These are phyloP conservation scores for Lanmaoa rubissima DNA, from an alignment of 768 basidiomycete genomes.

Conservation along the genomic window DNA sequence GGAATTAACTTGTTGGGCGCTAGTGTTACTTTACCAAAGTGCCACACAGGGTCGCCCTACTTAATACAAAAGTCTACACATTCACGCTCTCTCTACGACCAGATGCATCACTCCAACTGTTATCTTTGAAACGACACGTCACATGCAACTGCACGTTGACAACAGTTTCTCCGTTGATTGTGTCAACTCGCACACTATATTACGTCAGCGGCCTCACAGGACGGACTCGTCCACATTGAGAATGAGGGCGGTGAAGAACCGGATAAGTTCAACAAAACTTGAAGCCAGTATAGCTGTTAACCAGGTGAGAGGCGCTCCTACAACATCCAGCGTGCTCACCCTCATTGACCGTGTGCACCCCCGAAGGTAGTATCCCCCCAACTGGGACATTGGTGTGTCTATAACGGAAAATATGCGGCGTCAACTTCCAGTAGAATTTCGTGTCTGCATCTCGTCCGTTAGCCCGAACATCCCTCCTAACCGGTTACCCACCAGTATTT, in stretches of 20 bases:
- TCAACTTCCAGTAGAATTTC: conserved; percentile 44
- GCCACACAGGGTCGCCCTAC: too few relatives aligned
- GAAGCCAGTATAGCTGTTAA: conserved; percentile 42
- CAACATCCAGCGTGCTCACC: conserved; percentile 37
- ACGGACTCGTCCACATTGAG: conserved; percentile 63
- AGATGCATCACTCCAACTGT: background rate
- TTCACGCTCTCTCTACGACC: too few relatives aligned
- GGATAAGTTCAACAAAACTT: conserved; percentile 59
- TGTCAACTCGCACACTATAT: background rate
- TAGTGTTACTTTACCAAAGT: too few relatives aligned
- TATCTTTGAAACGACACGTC: background rate
- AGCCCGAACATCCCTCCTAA: background rate
- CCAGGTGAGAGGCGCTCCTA: background rate
- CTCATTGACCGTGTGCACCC: conserved; percentile 74
- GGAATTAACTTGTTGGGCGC: too few relatives aligned
- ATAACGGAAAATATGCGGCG: conserved; percentile 70
- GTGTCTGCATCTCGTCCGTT: conserved; percentile 34
- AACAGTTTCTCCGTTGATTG: background rate
- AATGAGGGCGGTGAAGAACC: conserved; percentile 63
- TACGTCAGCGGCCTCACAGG: background rate
- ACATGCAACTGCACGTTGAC: background rate
- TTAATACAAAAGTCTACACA: too few relatives aligned
- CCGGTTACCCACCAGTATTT: conserved; percentile 40
- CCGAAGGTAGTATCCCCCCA: conserved; percentile 32
- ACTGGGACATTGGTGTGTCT: conserved; percentile 34